Percentiles rank a stretch among this genome's conserved stretches.
These are phyloP conservation scores for Eucalyptus cloeziana DNA, from an alignment of 345 rosid species.

Conservation along the genomic window DNA sequence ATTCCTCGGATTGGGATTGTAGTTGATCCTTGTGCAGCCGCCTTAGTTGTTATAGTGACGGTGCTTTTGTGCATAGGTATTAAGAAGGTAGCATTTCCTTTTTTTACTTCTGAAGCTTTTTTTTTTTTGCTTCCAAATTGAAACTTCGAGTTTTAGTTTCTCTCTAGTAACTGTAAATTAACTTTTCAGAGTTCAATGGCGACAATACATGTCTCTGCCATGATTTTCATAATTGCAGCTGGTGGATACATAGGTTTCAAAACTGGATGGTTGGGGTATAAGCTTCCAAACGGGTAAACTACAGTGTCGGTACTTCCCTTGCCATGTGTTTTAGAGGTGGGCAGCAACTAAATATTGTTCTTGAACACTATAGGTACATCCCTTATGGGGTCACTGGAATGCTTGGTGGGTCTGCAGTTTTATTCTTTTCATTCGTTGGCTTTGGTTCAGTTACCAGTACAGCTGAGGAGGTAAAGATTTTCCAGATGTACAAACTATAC, in stretches of 20 bases:
- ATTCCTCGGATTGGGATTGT: conserved; percentile 72
- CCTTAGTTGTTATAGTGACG: conserved; percentile 63
- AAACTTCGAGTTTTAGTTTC: not conserved
- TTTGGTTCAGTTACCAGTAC: conserved; percentile 97
- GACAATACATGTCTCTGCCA: conserved; percentile 58
- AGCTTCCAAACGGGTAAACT: conserved; percentile 78
- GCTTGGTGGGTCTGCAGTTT: conserved; percentile 97
- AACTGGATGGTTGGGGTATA: conserved; percentile 89
- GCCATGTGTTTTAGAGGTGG: not conserved
- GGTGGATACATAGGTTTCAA: conserved; percentile 83
- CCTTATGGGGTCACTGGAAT: conserved; percentile 90
- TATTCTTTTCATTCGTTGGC: conserved; percentile 88
- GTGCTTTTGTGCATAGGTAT: conserved; percentile 91
- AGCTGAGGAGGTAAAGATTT: conserved; percentile 72
- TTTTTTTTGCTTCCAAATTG: not conserved
- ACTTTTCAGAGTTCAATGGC: conserved; percentile 77
- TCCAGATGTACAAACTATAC: not conserved
- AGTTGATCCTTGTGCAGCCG: conserved; percentile 88
- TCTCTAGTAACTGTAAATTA: not conserved
- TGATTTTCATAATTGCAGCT: conserved; percentile 73
- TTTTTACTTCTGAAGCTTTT: not conserved
- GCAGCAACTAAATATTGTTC: not conserved
- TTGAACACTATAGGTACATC: conserved; percentile 37
- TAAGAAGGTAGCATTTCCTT: conserved; percentile 52
- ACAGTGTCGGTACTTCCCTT: not conserved